phyloP scores from a whole-genome alignment of 2,329 filamentous ascomycete genomes.

The Trichoderma koningii region DNA sequence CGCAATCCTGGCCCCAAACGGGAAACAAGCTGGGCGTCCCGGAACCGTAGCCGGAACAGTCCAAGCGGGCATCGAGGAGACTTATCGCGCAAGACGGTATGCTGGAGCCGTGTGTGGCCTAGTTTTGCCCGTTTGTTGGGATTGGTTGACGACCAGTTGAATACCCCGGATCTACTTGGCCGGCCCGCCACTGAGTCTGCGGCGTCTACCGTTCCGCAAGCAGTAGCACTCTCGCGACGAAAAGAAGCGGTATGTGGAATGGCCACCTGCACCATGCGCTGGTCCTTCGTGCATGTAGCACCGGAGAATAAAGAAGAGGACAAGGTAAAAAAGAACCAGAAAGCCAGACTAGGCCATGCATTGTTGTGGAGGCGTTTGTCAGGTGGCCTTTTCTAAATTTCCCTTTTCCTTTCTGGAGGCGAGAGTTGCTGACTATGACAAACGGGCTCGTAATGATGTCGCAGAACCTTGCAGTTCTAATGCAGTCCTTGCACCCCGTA shows the following conservation, averaged over 20 bases:
- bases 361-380: conserved; percentile 27
- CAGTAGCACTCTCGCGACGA: neutral
- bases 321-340: neutral
- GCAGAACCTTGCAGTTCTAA: conserved; percentile 14
- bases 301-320: conserved; percentile 7
- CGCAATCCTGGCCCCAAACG: conserved; percentile 2
- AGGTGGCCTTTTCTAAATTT: conserved; percentile 19
- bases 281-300: neutral
- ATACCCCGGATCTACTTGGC: conserved; percentile 21
- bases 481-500: conserved; percentile 13
- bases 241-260: conserved; percentile 25
- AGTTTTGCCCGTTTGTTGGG: conserved; percentile 20
- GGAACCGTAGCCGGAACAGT: conserved; percentile 23
- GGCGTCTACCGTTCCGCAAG: conserved; percentile 1
- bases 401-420: conserved; percentile 7
- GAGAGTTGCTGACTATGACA: conserved; percentile 24
- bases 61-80: conserved; percentile 4
- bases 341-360: conserved; percentile 16
- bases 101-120: neutral
- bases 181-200: neutral
- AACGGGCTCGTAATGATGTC: conserved; percentile 6
- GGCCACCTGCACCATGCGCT: conserved; percentile 12
- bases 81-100: neutral
- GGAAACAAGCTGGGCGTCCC: conserved; percentile 11
- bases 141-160: neutral